Base-by-base conservation (phyloP, 2,329 filamentous ascomycete genomes). In the Beauveria sp. region DNA sequence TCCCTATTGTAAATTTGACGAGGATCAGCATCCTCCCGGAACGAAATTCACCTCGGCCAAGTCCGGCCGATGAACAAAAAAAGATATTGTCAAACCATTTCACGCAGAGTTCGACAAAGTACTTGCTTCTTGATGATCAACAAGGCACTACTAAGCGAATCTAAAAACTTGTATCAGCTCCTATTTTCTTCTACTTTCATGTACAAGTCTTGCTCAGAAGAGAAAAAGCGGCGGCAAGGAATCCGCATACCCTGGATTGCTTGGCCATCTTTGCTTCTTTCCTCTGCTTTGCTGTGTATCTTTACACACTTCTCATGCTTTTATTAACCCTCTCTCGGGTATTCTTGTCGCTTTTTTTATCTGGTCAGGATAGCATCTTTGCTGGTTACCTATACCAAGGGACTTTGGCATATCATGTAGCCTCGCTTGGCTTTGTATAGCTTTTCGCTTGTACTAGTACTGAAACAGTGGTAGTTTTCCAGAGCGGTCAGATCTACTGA, bases 11-110 rank as follows among this genome's bases (percentile, higher is more conserved):
- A 81, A 81, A 64, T 86, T 85, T 67, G 68, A 71, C 2, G 70
- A 74, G 18, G 75, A 80, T 2, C 77, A 79, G 22, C 84, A 86
- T 69, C 83, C 84, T 0, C 83, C 83, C 0, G 77, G 77, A n/a
- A 85, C 82, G 5, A 82, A 77, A 65, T 80, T 53, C 20, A 61
- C 58, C 16, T 48, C 18, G 20, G 46, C 51, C 51, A 61, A 61
- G 51, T 41, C 46, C 1, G 44, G 20, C 37, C 56, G 56, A 52
- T 59, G 24, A 43, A 52, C 12, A 28, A 2, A 30, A 26, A 43
- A 44, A 26, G 18, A 51, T 41, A 43, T 30, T 6, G 20, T 43
- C 30, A 2, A 22, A 5, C 30, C 53, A 4, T 6, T 22, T 22
- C 22, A 9, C 37, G 10, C 44, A 50, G 7, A 34, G 37, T 20